Percentiles rank a stretch among this genome's conserved stretches.
These are phyloP conservation scores for Limonium bicolor DNA, from an alignment of 148 eudicot species.

Conservation along the genomic window DNA sequence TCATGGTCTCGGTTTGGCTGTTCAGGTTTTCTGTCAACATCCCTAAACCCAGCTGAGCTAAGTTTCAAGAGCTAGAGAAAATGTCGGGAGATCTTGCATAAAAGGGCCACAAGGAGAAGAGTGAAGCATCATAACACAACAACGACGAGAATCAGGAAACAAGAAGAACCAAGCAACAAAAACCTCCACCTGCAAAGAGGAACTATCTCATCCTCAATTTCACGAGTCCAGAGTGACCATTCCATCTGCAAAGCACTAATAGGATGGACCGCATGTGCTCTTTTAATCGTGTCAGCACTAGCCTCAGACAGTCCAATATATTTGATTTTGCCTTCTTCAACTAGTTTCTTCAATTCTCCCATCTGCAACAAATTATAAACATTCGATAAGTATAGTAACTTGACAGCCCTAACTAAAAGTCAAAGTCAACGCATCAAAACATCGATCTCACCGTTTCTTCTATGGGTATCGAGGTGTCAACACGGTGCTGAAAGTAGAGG, in stretches of 20 bases:
- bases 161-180: too few species aligned
- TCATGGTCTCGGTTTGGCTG: too few species aligned
- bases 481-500: slow-evolving; percentile 9
- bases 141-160: too few species aligned
- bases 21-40: too few species aligned
- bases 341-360: slow-evolving; percentile 8
- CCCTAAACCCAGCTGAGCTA: too few species aligned
- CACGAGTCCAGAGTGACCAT: slow-evolving; percentile 10
- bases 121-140: too few species aligned
- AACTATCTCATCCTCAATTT: slow-evolving; percentile 7
- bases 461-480: slow-evolving; percentile 7
- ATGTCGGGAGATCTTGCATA: too few species aligned
- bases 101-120: too few species aligned
- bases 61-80: too few species aligned
- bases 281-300: slow-evolving; percentile 4
- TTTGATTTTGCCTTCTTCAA: slow-evolving; percentile 8
- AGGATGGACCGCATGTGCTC: slow-evolving; percentile 9
- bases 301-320: slow-evolving; percentile 10
- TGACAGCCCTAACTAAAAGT: too few species aligned
- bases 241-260: slow-evolving; percentile 7
- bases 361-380: not conserved
- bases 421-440: not conserved
- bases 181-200: not conserved
- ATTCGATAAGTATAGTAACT: not conserved
- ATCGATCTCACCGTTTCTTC: slow-evolving; percentile 12